Conservation (phyloP, 1,284 basidiomycete genomes). For the Neonothopanus nambi region DNA sequence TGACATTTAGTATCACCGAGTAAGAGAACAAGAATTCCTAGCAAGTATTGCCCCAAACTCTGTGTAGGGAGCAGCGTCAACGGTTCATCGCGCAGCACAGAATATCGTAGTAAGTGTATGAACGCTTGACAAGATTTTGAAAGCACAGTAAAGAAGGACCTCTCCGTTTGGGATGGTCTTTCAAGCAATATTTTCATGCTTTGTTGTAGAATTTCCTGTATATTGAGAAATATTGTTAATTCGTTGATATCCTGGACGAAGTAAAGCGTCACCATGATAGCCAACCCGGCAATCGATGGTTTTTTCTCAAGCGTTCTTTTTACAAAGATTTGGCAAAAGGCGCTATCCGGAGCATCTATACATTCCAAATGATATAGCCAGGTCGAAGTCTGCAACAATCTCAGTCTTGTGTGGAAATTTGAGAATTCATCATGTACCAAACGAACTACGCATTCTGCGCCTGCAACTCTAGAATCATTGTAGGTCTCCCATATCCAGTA, state of each 20-base stretch:
- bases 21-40: slow-evolving; percentile 36
- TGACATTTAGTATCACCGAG: slow-evolving; percentile 11
- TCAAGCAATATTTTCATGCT: slow-evolving; percentile 14
- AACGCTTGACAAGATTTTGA: slow-evolving; percentile 1
- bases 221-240: neutral
- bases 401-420: too few species aligned
- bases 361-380: slow-evolving; percentile 46
- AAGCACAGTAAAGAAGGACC: slow-evolving; percentile 1
- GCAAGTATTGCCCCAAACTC: slow-evolving; percentile 28
- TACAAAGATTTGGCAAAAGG: neutral
- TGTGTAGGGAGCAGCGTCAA: too few species aligned
- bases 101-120: neutral
- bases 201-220: slow-evolving; percentile 24
- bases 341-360: neutral
- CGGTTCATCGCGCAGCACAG: too few species aligned
- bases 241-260: neutral
- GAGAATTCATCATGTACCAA: slow-evolving; percentile 40
- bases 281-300: slow-evolving; percentile 17
- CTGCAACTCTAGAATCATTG: slow-evolving; percentile 50
- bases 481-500: slow-evolving; percentile 68
- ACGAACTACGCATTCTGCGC: slow-evolving; percentile 47
- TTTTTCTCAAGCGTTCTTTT: slow-evolving; percentile 9
- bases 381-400: too few species aligned
- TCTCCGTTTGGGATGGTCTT: neutral
- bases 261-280: slow-evolving; percentile 21